phyloP scores from a whole-genome alignment of 139 green algal genomes.

The Chlorella sp. region DNA sequence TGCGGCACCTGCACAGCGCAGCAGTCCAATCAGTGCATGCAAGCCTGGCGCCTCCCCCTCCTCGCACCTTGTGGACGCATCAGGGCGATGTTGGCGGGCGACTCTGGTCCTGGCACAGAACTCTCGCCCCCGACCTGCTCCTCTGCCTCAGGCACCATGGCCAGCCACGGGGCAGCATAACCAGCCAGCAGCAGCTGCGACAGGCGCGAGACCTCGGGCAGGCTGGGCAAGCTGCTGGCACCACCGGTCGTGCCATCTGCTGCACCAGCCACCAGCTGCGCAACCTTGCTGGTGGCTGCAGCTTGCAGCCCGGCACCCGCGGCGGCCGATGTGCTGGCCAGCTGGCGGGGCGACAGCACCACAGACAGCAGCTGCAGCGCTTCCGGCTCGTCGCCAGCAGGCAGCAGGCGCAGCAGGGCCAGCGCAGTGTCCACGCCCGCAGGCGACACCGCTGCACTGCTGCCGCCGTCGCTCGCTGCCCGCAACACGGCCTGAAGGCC shows the following conservation, averaged over 20 bases:
- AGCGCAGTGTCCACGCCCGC: background rate
- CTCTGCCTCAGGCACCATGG: constrained; percentile 25
- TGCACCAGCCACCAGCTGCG: background rate
- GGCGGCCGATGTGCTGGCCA: background rate
- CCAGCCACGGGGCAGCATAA: constrained; percentile 50
- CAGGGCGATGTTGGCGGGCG: background rate
- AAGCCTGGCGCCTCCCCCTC: background rate
- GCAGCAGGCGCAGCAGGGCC: constrained; percentile 24
- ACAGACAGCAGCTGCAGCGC: constrained; percentile 24
- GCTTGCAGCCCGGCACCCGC: background rate
- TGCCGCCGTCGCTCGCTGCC: background rate
- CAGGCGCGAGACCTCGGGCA: background rate
- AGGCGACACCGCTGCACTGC: background rate
- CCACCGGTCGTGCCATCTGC: background rate
- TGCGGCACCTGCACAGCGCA: background rate
- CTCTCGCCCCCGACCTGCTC: background rate
- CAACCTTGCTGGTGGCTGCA: background rate
- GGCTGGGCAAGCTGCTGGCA: background rate
- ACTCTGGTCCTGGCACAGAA: background rate
- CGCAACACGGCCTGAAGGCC: background rate
- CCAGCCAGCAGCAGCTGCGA: constrained; percentile 35
- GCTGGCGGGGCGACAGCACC: background rate
- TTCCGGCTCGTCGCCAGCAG: constrained; percentile 19
- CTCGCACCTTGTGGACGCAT: constrained; percentile 17
- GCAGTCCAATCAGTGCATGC: background rate